Conservation (phyloP, 2,329 filamentous ascomycete genomes). For the Myriosclerotinia duriaeana region DNA sequence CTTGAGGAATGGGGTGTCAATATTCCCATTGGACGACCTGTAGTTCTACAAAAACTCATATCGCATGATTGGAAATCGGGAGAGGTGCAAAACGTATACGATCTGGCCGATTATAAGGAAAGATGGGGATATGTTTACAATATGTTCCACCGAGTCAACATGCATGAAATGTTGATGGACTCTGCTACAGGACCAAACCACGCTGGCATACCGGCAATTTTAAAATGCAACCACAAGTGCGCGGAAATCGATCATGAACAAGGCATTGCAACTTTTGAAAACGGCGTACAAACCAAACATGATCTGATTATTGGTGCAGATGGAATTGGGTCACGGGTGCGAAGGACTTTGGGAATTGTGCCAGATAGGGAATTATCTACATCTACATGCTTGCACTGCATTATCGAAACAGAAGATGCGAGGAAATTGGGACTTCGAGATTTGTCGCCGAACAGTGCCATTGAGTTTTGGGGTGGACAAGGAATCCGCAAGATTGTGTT, state of each 20-base stretch:
- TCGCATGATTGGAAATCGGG: constrained; percentile 70
- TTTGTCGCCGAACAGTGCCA: constrained; percentile 33
- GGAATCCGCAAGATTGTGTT: constrained; percentile 46
- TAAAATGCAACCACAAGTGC: constrained; percentile 52
- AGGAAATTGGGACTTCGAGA: constrained; percentile 33
- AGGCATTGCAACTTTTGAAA: constrained; percentile 46
- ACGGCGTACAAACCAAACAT: constrained; percentile 36
- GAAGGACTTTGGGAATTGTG: constrained; percentile 56
- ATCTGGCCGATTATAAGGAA: constrained; percentile 63
- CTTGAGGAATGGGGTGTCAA: constrained; percentile 68
- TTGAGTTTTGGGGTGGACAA: constrained; percentile 42
- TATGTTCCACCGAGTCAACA: constrained; percentile 67
- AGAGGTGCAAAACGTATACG: constrained; percentile 62
- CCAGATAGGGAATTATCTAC: constrained; percentile 42
- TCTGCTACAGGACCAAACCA: constrained; percentile 56
- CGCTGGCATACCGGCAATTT: constrained; percentile 51
- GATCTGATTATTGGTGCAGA: constrained; percentile 50
- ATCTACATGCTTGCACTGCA: constrained; percentile 44
- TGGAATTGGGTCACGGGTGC: constrained; percentile 64
- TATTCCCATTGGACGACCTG: constrained; percentile 62
- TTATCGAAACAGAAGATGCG: constrained; percentile 38
- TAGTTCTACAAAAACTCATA: constrained; percentile 65
- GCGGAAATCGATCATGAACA: constrained; percentile 50
- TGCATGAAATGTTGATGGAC: constrained; percentile 67
- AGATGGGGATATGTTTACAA: constrained; percentile 59